phyloP scores from a whole-genome alignment of 2,329 filamentous ascomycete species.

The Colletotrichum theobromicola region DNA sequence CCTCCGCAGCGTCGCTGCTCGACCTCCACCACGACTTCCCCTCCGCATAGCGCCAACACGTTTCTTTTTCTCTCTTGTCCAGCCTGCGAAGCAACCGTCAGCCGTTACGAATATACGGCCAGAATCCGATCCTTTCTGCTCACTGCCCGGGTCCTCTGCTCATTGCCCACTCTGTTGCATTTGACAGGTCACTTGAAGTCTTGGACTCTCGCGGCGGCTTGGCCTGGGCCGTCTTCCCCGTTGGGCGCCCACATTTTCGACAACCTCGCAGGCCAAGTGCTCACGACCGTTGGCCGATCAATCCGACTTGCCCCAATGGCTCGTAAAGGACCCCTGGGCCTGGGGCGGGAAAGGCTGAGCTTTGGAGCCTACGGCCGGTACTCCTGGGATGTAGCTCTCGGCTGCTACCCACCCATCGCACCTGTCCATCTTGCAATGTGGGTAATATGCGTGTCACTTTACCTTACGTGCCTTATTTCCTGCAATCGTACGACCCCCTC shows the following conservation, averaged over 20 bases:
- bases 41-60: not conserved
- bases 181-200: conserved; percentile 3
- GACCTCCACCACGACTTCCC: not conserved
- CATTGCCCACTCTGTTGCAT: not conserved
- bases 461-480: conserved; percentile 1
- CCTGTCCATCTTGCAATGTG: not conserved
- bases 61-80: conserved; percentile 8
- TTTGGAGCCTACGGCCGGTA: not conserved
- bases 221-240: not conserved
- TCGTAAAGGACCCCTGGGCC: not conserved
- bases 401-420: not conserved
- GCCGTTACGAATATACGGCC: not conserved
- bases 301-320: not conserved
- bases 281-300: not conserved
- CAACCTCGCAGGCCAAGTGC: not conserved
- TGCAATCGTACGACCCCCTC: not conserved
- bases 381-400: not conserved
- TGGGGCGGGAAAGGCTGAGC: not conserved
- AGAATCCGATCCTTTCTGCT: not conserved
- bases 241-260: not conserved
- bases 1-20: not conserved
- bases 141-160: not conserved
- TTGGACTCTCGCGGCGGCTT: not conserved
- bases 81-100: not conserved
- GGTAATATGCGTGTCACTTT: not conserved